Evolutionary conservation across 192 early-diverging fungal genomes (phyloP).

Genomic region (Neocallimastix lanati): DNA sequence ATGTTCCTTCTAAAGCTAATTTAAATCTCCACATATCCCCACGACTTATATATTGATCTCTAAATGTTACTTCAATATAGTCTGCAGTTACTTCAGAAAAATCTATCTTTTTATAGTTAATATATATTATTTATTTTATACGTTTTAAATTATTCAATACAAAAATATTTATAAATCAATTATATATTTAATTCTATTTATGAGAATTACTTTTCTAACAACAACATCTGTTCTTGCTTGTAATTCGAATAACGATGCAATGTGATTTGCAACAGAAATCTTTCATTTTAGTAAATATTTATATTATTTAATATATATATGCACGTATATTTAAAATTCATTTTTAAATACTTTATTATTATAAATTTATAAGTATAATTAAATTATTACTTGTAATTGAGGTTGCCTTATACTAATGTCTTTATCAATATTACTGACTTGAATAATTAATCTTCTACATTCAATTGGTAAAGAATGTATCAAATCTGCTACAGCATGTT

Average conservation of each 20-base stretch:
- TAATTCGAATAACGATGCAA: constrained; percentile 45
- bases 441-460: constrained; percentile 19
- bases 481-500: background rate
- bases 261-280: constrained; percentile 48
- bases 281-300: constrained; percentile 3
- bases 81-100: constrained; percentile 43
- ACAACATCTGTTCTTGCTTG: constrained; percentile 36
- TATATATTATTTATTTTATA: background rate
- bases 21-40: constrained; percentile 88
- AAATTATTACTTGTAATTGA: constrained; percentile 22
- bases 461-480: background rate
- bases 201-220: constrained; percentile 35
- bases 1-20: constrained; percentile 39
- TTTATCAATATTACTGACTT: constrained; percentile 25
- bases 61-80: constrained; percentile 69
- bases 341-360: too few species aligned
- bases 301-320: background rate
- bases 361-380: background rate
- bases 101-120: constrained; percentile 30
- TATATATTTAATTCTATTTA: too few species aligned
- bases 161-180: too few species aligned
- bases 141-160: too few species aligned
- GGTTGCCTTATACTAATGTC: constrained; percentile 23
- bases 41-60: constrained; percentile 77
- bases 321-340: too few species aligned